Evolutionary conservation across 2,329 filamentous ascomycete species (phyloP).

Genomic region (Diaporthe citrichinensis): DNA sequence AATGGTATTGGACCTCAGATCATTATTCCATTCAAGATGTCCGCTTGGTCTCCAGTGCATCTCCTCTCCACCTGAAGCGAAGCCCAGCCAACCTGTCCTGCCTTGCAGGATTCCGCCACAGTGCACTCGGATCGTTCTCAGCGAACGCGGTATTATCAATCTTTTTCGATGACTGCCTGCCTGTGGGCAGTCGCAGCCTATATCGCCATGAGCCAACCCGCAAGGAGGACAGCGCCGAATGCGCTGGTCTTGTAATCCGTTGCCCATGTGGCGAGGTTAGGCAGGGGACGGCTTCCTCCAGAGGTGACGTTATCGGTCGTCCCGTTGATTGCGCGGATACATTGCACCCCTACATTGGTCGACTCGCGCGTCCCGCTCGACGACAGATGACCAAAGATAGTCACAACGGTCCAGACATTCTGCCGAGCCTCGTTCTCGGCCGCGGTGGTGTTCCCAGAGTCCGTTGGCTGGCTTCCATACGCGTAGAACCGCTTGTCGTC

Average conservation of each 20-base stretch:
- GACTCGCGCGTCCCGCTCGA: background rate
- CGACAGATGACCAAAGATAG: conserved; percentile 32
- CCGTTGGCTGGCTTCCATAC: conserved; percentile 11
- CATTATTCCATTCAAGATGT: background rate
- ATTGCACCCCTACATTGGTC: conserved; percentile 30
- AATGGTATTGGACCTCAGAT: background rate
- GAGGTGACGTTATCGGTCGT: conserved; percentile 26
- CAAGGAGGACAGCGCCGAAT: background rate
- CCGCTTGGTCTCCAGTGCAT: background rate
- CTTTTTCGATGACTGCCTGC: background rate
- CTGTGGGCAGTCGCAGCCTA: background rate
- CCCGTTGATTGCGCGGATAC: conserved; percentile 31
- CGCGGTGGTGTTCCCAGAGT: conserved; percentile 18
- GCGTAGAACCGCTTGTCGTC: conserved; percentile 38
- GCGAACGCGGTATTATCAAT: background rate
- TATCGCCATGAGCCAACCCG: background rate
- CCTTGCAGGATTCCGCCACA: background rate
- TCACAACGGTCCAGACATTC: conserved; percentile 33
- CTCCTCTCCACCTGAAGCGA: background rate
- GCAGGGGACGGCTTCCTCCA: background rate
- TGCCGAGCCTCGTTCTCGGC: conserved; percentile 18
- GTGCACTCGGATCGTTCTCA: too few species aligned
- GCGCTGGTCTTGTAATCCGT: background rate
- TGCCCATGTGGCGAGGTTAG: background rate
- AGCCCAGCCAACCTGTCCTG: background rate